Evolutionary conservation across 140 eudicot species (phyloP).

Genomic region (Cichorium intybus): DNA sequence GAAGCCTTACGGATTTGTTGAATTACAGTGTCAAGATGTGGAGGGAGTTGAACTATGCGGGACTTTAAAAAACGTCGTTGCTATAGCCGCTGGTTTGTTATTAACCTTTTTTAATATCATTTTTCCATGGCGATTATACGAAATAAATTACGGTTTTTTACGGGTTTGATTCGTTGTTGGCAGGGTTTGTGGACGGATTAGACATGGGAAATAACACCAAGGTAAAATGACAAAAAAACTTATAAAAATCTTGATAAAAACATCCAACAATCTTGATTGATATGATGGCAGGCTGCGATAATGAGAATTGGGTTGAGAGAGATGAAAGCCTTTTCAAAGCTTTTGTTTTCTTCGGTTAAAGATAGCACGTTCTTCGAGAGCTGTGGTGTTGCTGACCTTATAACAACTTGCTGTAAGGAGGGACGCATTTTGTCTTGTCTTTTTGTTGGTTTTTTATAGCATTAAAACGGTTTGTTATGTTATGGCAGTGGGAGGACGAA

Average conservation of each 20-base stretch:
- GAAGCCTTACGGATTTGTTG: neutral
- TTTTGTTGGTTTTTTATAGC: neutral
- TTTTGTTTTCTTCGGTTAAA: constrained; percentile 74
- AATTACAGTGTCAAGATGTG: constrained; percentile 84
- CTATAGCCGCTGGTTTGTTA: constrained; percentile 84
- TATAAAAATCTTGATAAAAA: neutral
- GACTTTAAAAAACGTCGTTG: constrained; percentile 93
- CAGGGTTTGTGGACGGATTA: constrained; percentile 96
- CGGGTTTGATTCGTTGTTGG: neutral
- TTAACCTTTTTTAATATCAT: neutral
- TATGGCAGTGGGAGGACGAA: constrained; percentile 88
- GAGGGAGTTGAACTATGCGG: constrained; percentile 99
- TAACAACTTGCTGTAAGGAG: constrained; percentile 91
- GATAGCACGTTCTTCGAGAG: constrained; percentile 95
- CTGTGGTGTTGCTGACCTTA: constrained; percentile 99
- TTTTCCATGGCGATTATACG: neutral
- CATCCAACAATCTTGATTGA: neutral
- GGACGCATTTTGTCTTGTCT: neutral
- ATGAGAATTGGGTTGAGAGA: constrained; percentile 98
- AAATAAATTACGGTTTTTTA: neutral
- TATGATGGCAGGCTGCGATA: constrained; percentile 79
- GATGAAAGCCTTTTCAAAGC: constrained; percentile 94
- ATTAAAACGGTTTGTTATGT: neutral
- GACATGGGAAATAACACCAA: constrained; percentile 96
- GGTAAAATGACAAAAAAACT: constrained; percentile 43